A percentile compares a stretch with the other conserved stretches of the same genome.
Evolutionary conservation across 805 yeast genomes (phyloP).

Genomic region (Candida palmyrensis): DNA sequence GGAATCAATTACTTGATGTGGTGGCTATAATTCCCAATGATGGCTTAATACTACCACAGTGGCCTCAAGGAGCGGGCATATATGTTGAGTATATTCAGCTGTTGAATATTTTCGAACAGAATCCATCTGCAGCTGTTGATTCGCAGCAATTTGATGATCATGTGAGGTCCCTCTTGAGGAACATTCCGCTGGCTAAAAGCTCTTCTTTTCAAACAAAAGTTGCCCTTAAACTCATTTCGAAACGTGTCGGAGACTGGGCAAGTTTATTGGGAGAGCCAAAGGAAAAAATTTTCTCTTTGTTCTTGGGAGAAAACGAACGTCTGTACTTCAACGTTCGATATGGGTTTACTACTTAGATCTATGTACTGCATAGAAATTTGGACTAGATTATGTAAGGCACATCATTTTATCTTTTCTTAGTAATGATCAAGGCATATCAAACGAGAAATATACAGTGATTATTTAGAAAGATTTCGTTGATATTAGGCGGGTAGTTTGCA

Average conservation of each 20-base stretch:
- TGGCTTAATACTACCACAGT: slow-evolving; percentile 36
- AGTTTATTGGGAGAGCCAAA: slow-evolving; percentile 14
- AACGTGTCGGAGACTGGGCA: slow-evolving; percentile 39
- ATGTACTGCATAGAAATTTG: too few relatives aligned
- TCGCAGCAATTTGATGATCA: slow-evolving; percentile 9
- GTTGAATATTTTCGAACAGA: slow-evolving; percentile 9
- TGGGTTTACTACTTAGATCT: too few relatives aligned
- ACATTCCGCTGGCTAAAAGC: slow-evolving; percentile 33
- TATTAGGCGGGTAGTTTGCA: too few relatives aligned
- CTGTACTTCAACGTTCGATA: slow-evolving; percentile 24
- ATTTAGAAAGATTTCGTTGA: too few relatives aligned
- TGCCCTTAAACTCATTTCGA: slow-evolving; percentile 51
- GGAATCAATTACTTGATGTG: slow-evolving; percentile 33
- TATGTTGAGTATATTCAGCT: slow-evolving; percentile 47
- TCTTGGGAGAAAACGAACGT: slow-evolving; percentile 43
- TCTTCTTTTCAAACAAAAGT: slow-evolving; percentile 32
- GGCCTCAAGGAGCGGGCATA: slow-evolving; percentile 56
- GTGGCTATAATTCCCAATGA: slow-evolving; percentile 39
- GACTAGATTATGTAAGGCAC: too few relatives aligned
- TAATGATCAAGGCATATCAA: too few relatives aligned
- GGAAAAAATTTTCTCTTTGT: slow-evolving; percentile 32
- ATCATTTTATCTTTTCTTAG: too few relatives aligned
- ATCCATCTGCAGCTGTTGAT: slow-evolving; percentile 3
- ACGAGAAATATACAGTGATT: too few relatives aligned
- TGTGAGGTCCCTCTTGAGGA: slow-evolving; percentile 39